Conservation (phyloP, 2,329 filamentous ascomycete species). For the Hirsutella thompsonii region DNA sequence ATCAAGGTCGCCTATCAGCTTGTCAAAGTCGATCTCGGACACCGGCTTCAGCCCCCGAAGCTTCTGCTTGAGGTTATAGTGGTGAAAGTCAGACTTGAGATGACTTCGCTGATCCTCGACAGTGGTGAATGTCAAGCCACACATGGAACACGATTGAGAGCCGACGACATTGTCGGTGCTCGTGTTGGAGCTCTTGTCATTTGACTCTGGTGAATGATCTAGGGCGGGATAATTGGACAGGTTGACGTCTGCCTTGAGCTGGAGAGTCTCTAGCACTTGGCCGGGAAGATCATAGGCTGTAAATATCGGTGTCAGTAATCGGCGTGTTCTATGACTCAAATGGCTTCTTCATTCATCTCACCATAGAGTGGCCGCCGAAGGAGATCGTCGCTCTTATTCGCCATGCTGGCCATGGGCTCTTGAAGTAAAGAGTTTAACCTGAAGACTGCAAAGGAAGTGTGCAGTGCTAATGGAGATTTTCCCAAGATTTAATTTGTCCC, state of each 20-base stretch:
- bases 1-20: slow-evolving; percentile 71
- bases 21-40: slow-evolving; percentile 74
- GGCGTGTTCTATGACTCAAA: neutral
- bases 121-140: slow-evolving; percentile 55
- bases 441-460: too few relatives aligned
- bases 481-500: too few relatives aligned
- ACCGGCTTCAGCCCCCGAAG: slow-evolving; percentile 60
- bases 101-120: slow-evolving; percentile 76
- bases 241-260: slow-evolving; percentile 25
- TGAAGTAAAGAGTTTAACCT: too few relatives aligned
- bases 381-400: slow-evolving; percentile 24
- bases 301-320: neutral
- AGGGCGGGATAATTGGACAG: slow-evolving; percentile 7
- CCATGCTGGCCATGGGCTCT: slow-evolving; percentile 10
- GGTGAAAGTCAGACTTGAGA: slow-evolving; percentile 79
- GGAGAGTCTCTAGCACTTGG: slow-evolving; percentile 57
- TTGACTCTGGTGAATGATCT: slow-evolving; percentile 7
- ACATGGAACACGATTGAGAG: slow-evolving; percentile 71
- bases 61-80: slow-evolving; percentile 91
- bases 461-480: too few relatives aligned
- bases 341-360: slow-evolving; percentile 14
- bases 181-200: neutral
- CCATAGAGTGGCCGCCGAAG: slow-evolving; percentile 39
- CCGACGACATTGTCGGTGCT: slow-evolving; percentile 32
- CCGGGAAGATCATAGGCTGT: slow-evolving; percentile 72